Percentiles rank a stretch among this genome's conserved stretches.
These are phyloP conservation scores for Daldinia eschscholtzii DNA, from an alignment of 2,329 filamentous ascomycete species.

Conservation along the genomic window DNA sequence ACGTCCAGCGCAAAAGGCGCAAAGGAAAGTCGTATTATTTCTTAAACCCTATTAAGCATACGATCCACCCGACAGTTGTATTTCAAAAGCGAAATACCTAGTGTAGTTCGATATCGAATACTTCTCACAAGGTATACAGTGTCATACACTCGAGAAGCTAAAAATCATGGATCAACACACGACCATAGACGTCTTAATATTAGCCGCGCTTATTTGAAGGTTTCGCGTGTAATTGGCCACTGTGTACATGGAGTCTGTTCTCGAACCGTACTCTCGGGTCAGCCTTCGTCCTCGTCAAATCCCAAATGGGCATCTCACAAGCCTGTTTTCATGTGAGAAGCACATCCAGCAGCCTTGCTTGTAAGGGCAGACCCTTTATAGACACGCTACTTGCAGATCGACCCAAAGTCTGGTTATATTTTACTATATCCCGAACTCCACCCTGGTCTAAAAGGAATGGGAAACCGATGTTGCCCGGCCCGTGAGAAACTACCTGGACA, in stretches of 20 bases:
- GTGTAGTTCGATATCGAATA: conserved; percentile 13
- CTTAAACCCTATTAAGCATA: not conserved
- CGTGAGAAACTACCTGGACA: not conserved
- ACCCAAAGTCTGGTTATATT: not conserved
- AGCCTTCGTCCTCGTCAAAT: conserved; percentile 18
- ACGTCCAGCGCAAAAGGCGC: not conserved
- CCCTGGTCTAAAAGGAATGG: not conserved
- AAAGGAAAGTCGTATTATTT: not conserved
- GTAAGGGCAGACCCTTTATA: not conserved
- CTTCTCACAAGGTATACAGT: conserved; percentile 9
- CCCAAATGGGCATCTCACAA: conserved; percentile 19
- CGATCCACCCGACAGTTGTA: not conserved
- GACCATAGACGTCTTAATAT: conserved; percentile 28
- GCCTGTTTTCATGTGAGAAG: conserved; percentile 5
- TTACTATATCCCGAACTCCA: not conserved
- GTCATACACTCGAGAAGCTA: conserved; percentile 6
- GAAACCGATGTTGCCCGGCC: conserved; percentile 5
- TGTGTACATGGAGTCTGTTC: conserved; percentile 18
- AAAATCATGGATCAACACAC: conserved; percentile 22
- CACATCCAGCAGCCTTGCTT: conserved; percentile 26
- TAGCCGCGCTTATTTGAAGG: conserved; percentile 34
- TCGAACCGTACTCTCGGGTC: conserved; percentile 36
- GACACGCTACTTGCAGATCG: not conserved
- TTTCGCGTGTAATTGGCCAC: conserved; percentile 25
- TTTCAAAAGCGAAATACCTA: conserved; percentile 28